phyloP scores from a whole-genome alignment of 441 rosid species.

The Arabidopsis lyrata region DNA sequence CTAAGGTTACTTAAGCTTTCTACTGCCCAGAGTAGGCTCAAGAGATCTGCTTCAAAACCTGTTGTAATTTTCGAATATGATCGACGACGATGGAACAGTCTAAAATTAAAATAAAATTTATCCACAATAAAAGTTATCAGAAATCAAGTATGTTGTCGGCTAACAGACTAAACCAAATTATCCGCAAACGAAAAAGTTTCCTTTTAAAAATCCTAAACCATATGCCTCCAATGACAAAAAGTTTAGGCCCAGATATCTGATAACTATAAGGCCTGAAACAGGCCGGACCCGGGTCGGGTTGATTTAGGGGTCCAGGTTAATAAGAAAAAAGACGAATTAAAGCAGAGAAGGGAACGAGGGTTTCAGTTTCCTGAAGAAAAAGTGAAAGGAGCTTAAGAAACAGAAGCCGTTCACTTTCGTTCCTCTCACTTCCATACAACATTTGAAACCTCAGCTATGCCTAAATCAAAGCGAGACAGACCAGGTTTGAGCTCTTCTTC shows the following conservation, averaged over 20 bases:
- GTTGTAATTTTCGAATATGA: no score
- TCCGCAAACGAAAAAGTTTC: no score
- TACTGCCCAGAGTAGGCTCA: no score
- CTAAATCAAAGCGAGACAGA: constrained; percentile 93
- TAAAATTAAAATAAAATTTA: no score
- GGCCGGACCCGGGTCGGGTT: constrained; percentile 33
- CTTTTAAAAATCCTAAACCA: neutral
- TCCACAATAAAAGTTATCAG: no score
- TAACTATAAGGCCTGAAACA: neutral
- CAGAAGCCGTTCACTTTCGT: constrained; percentile 36
- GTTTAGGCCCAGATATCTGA: constrained; percentile 4
- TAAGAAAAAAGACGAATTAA: neutral
- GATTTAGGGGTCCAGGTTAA: constrained; percentile 21
- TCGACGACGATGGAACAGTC: no score
- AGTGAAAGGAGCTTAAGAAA: constrained; percentile 17
- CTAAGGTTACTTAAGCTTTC: no score
- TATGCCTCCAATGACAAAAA: neutral
- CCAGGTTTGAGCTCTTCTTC: constrained; percentile 55
- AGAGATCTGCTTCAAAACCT: no score
- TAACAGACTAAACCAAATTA: neutral
- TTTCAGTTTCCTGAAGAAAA: constrained; percentile 22
- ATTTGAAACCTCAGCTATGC: constrained; percentile 55
- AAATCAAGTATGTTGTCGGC: neutral
- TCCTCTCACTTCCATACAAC: constrained; percentile 14
- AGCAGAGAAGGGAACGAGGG: constrained; percentile 38